phyloP scores from a whole-genome alignment of 768 basidiomycete genomes.

The Kwoniella heveanensis region DNA sequence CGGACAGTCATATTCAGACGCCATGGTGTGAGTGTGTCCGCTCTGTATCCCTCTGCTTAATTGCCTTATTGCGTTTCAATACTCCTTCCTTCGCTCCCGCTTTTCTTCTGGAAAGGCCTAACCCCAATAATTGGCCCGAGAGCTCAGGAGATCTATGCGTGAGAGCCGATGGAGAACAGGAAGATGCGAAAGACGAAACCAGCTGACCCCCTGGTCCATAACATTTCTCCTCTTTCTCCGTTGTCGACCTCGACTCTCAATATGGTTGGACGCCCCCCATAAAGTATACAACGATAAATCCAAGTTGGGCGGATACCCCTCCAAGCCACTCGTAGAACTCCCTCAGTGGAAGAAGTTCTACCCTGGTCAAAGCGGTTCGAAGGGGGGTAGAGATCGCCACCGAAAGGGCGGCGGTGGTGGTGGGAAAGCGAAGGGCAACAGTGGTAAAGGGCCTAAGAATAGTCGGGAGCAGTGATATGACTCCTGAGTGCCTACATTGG shows the following conservation, averaged over 20 bases:
- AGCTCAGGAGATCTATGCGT: too few species aligned
- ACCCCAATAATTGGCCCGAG: too few species aligned
- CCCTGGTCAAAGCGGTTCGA: conserved; percentile 1
- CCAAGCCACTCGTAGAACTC: conserved; percentile 42
- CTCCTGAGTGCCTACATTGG: too few species aligned
- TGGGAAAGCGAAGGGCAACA: conserved; percentile 18
- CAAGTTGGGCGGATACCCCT: conserved; percentile 39
- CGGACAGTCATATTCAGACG: conserved; percentile 43
- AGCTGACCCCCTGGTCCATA: too few species aligned
- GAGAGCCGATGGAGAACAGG: too few species aligned
- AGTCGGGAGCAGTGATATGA: not conserved
- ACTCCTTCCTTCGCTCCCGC: not conserved
- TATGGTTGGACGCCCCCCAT: too few species aligned
- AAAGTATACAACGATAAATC: conserved; percentile 33
- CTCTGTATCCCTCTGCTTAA: not conserved
- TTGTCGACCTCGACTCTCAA: too few species aligned
- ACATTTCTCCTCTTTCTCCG: too few species aligned
- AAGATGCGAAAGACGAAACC: too few species aligned
- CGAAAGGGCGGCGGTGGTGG: conserved; percentile 11
- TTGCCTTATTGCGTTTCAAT: too few species aligned
- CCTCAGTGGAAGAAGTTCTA: conserved; percentile 52
- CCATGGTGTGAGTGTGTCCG: conserved; percentile 54
- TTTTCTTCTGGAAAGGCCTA: too few species aligned
- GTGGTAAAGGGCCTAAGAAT: conserved; percentile 17
- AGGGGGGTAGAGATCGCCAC: not conserved